Percentiles rank a stretch among this genome's conserved stretches.
Evolutionary conservation across 2,329 filamentous ascomycete species (phyloP).

Genomic region (Zymoseptoria brevis): DNA sequence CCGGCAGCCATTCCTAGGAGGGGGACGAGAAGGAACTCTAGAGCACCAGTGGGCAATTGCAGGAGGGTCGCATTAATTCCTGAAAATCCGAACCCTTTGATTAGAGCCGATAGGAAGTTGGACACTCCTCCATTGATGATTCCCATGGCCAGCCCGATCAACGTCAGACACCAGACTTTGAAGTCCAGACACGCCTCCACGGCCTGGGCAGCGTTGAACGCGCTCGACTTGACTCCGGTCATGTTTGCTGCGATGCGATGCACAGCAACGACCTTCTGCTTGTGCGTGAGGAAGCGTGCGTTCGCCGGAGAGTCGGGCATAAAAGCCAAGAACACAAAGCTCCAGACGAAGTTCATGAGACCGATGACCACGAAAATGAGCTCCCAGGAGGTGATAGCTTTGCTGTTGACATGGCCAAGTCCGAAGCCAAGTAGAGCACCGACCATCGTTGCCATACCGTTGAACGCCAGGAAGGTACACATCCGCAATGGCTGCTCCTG

Average conservation of each 20-base stretch:
- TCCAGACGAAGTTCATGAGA: neutral
- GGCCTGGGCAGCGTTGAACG: constrained; percentile 47
- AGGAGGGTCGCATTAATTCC: constrained; percentile 58
- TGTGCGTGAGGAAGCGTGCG: constrained; percentile 45
- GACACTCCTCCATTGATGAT: constrained; percentile 35
- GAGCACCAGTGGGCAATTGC: constrained; percentile 41
- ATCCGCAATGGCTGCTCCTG: constrained; percentile 22
- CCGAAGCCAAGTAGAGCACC: constrained; percentile 23
- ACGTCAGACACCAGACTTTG: constrained; percentile 50
- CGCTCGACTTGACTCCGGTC: constrained; percentile 44
- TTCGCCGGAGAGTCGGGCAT: constrained; percentile 46
- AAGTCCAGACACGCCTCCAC: constrained; percentile 49
- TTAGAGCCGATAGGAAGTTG: constrained; percentile 13
- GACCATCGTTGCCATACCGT: constrained; percentile 12
- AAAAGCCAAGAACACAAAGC: constrained; percentile 17
- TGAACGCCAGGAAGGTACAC: constrained; percentile 18
- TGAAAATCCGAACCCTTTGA: constrained; percentile 46
- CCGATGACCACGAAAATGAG: constrained; percentile 26
- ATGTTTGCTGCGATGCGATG: constrained; percentile 31
- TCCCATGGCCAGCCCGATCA: constrained; percentile 33
- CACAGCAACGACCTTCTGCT: constrained; percentile 42
- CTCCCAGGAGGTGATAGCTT: constrained; percentile 24
- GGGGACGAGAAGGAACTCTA: constrained; percentile 10
- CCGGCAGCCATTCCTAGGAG: constrained; percentile 3
- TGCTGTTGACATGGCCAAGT: constrained; percentile 16